Conservation (phyloP, 2,329 filamentous ascomycete genomes). For the Parastagonospora nodorum region DNA sequence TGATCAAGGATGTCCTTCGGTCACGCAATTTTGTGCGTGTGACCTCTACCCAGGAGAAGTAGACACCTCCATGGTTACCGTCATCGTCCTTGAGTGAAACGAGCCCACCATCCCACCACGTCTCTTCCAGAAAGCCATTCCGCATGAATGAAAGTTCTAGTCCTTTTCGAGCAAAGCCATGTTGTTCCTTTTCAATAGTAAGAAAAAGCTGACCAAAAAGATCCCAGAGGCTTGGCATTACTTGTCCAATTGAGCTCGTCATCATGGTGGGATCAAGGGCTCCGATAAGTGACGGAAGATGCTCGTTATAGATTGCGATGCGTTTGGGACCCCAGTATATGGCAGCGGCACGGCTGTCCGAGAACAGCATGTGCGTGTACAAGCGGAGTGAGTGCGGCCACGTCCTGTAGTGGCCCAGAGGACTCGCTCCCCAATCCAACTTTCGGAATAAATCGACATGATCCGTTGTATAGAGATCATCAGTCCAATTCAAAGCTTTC, state of each 20-base stretch:
- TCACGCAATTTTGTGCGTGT: constrained; percentile 2
- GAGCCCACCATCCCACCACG: constrained; percentile 5
- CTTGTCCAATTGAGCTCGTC: constrained; percentile 1
- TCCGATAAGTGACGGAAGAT: constrained; percentile 1
- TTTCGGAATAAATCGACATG: constrained; percentile 1
- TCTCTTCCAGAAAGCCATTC: constrained; percentile 6
- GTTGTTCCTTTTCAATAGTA: not conserved
- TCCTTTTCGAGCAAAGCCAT: not conserved
- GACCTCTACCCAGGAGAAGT: constrained; percentile 6
- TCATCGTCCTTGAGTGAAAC: constrained; percentile 4
- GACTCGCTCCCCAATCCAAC: constrained; percentile 2
- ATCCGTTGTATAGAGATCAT: not conserved
- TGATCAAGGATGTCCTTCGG: constrained; percentile 4
- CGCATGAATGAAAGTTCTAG: constrained; percentile 1
- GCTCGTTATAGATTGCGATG: constrained; percentile 8
- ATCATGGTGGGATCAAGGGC: constrained; percentile 2
- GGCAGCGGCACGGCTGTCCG: constrained; percentile 3
- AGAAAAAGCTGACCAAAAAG: constrained; percentile 1
- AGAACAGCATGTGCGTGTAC: constrained; percentile 6
- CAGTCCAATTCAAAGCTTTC: constrained; percentile 1
- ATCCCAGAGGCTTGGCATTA: constrained; percentile 1
- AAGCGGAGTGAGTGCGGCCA: constrained; percentile 5
- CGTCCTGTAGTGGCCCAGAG: not conserved
- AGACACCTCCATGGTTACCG: constrained; percentile 4
- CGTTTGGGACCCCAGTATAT: constrained; percentile 8